Percentiles rank a stretch among this genome's conserved stretches.
Evolutionary conservation across 306 rosid genomes (phyloP).

Genomic region (Carpinus fangiana): DNA sequence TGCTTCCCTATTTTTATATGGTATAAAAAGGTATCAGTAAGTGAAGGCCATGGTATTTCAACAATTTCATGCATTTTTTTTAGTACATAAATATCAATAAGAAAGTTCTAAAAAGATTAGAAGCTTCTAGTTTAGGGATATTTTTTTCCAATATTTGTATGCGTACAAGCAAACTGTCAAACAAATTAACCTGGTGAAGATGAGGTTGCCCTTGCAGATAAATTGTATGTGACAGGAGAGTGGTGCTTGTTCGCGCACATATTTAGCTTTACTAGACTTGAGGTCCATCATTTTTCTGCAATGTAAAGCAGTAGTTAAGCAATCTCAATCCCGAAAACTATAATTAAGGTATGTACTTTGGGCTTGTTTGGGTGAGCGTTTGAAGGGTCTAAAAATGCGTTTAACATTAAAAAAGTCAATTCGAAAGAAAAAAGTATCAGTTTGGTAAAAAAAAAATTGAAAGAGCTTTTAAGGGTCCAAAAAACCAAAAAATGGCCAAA

Average conservation of each 20-base stretch:
- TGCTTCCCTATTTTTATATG: background rate
- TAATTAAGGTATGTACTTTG: no score
- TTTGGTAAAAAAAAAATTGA: no score
- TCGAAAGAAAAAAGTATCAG: no score
- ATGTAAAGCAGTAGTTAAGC: background rate
- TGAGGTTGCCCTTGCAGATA: slow-evolving; percentile 54
- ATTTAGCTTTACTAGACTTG: slow-evolving; percentile 49
- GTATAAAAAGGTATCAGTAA: no score
- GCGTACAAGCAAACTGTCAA: background rate
- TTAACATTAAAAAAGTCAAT: no score
- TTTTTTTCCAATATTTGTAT: background rate
- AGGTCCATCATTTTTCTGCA: slow-evolving; percentile 51
- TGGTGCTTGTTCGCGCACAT: slow-evolving; percentile 44
- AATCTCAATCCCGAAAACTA: background rate
- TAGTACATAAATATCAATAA: background rate
- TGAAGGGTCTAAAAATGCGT: no score
- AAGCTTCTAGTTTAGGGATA: slow-evolving; percentile 1
- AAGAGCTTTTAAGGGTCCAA: no score
- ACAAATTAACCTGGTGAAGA: slow-evolving; percentile 38
- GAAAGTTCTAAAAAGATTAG: background rate
- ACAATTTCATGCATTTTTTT: background rate
- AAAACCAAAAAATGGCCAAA: no score
- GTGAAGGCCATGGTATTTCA: background rate
- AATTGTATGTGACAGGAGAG: slow-evolving; percentile 47
- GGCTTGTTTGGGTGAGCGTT: no score